Conservation (phyloP, 805 yeast genomes). For the Crinitomyces ghanaensis region DNA sequence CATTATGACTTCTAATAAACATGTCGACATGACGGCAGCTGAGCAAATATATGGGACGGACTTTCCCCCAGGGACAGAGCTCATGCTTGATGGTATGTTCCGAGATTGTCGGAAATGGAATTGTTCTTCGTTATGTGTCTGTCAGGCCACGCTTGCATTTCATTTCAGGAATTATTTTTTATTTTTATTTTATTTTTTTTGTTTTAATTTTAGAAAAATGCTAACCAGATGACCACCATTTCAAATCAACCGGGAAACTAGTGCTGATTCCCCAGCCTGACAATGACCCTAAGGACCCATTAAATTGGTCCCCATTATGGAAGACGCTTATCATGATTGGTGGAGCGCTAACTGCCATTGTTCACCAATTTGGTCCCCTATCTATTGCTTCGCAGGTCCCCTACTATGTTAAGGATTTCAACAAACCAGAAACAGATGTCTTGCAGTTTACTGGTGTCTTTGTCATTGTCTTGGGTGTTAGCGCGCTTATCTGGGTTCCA, state of each 20-base stretch:
- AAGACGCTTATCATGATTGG: conserved; percentile 18
- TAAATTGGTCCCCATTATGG: conserved; percentile 35
- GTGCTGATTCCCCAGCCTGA: conserved; percentile 21
- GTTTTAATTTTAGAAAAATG: too few relatives aligned
- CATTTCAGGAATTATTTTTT: too few relatives aligned
- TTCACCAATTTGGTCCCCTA: conserved; percentile 8
- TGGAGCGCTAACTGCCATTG: conserved; percentile 17
- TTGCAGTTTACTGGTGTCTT: conserved; percentile 29
- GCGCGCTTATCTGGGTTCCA: conserved; percentile 41
- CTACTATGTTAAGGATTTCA: conserved; percentile 5
- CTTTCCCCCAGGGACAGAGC: conserved; percentile 7
- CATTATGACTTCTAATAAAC: too few relatives aligned
- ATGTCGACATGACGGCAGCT: too few relatives aligned
- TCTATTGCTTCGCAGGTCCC: conserved; percentile 9
- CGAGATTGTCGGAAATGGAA: too few relatives aligned
- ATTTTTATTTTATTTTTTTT: too few relatives aligned
- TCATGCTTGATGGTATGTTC: conserved; percentile 7
- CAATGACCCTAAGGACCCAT: conserved; percentile 40
- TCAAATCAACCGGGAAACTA: conserved; percentile 3
- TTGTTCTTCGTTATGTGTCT: too few relatives aligned
- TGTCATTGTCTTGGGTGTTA: conserved; percentile 42
- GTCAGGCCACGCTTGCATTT: too few relatives aligned
- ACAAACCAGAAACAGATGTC: conserved; percentile 4
- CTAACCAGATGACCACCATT: conserved; percentile 5
- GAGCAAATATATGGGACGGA: too few relatives aligned